Base-by-base conservation (phyloP, 495 filamentous ascomycete species). In the Pseudomonodictys pantanalensis region DNA sequence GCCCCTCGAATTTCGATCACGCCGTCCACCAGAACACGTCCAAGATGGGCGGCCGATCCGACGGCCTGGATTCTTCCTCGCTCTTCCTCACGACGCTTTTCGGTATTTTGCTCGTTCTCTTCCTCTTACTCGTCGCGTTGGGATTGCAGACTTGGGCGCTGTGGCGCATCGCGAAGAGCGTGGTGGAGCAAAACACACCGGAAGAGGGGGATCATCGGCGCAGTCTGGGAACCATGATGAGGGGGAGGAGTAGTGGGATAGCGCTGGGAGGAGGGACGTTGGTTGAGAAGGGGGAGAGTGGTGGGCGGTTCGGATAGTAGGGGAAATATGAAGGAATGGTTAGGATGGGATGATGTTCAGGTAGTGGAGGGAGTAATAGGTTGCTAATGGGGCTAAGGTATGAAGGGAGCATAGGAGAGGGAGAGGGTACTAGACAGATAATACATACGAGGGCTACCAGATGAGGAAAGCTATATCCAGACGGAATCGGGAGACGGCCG, bases 71-170 rank as follows among this genome's bases (percentile, higher is more conserved):
- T 3, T n/a, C n/a, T n/a, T n/a, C n/a, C n/a, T n/a, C n/a, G n/a
- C 56, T 60, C 38, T 48, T 60, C 46, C 46, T 60, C 56, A 52
- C 52, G 26, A 60, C 56, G 6, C 48, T 60, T 26, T 60, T 60
- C 48, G 56, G 56, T 2, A 60, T 60, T 39, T 48, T 60, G 1
- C 11, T 60, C 33, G 39, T 52, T n/a, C 56, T 60, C 48, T 60
- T 60, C 47, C 39, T 60, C 8, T 25, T 60, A 9, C 56, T 60
- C 38, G 35, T 60, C 35, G 18, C 35, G 10, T 11, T 60, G 15
- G 15, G 44, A 2, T 24, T 60, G 3, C 47, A 52, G 20, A 60
- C 56, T 1, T 60, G 56, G 56, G 56, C 56, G 23, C 25, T 60
- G 33, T 60, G 56, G 56, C 26, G 33, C 9, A 52, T 60, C 22